A percentile compares a stretch with the other conserved stretches of the same genome.
Conservation (phyloP, 164 flowering plant genomes). For the Brasenia schreberi region DNA sequence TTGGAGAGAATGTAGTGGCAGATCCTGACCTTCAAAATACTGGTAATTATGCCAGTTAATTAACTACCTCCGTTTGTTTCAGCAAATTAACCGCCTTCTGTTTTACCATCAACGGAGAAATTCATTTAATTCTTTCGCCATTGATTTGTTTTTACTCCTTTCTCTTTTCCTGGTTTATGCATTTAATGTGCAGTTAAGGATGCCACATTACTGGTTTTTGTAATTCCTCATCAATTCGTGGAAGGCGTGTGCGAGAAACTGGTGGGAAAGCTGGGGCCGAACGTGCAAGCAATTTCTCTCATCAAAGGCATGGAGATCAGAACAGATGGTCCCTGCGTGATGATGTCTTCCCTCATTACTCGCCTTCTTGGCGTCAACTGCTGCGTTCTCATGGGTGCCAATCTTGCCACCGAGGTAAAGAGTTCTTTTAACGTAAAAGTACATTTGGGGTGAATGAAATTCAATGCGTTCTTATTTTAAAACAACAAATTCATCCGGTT, state of each 20-base stretch:
- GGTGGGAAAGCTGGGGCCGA: slow-evolving; percentile 50
- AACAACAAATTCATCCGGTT: too few species aligned
- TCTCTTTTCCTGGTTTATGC: background rate
- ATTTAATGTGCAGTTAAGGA: slow-evolving; percentile 50
- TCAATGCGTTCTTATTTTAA: too few species aligned
- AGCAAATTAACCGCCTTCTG: too few species aligned
- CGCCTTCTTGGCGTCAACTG: slow-evolving; percentile 64
- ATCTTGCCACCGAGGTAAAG: slow-evolving; percentile 83
- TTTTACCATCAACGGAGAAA: too few species aligned
- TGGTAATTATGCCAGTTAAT: slow-evolving; percentile 24
- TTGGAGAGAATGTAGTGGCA: slow-evolving; percentile 90
- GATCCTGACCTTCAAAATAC: slow-evolving; percentile 83
- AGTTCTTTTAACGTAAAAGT: background rate
- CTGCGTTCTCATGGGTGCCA: slow-evolving; percentile 96
- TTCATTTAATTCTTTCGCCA: background rate
- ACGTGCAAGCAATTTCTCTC: slow-evolving; percentile 70
- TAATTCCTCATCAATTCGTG: slow-evolving; percentile 93
- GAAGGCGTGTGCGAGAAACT: slow-evolving; percentile 76
- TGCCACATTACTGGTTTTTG: slow-evolving; percentile 87
- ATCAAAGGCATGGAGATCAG: slow-evolving; percentile 97
- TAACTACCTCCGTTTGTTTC: too few species aligned
- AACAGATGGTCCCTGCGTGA: slow-evolving; percentile 68
- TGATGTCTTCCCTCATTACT: slow-evolving; percentile 75
- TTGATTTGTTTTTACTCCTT: background rate
- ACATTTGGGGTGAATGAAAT: too few species aligned